A percentile compares a stretch with the other conserved stretches of the same genome.
Conservation (phyloP, 2,329 filamentous ascomycete genomes). For the Lithohypha guttulata region DNA sequence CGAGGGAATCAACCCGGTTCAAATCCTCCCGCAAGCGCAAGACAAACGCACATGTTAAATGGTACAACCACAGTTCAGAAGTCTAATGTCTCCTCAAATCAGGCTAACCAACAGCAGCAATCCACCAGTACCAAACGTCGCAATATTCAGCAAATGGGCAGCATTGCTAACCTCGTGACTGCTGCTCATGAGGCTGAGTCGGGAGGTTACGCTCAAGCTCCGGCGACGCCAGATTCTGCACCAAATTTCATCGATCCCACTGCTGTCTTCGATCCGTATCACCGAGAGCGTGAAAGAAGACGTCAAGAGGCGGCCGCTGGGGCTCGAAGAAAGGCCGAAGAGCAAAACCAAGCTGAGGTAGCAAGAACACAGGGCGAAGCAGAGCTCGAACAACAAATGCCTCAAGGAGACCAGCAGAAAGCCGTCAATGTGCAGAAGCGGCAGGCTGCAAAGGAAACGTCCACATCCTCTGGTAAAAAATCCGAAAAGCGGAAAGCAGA, state of each 20-base stretch:
- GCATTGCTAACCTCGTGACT: slow-evolving; percentile 18
- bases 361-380: slow-evolving; percentile 9
- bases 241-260: slow-evolving; percentile 42
- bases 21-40: neutral
- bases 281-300: slow-evolving; percentile 36
- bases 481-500: slow-evolving; percentile 6
- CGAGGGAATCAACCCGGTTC: neutral
- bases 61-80: neutral
- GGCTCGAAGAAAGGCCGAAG: slow-evolving; percentile 28
- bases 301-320: slow-evolving; percentile 24
- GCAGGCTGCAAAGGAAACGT: slow-evolving; percentile 7
- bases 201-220: slow-evolving; percentile 6
- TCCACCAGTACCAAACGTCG: neutral
- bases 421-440: slow-evolving; percentile 12
- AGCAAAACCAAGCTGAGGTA: slow-evolving; percentile 10
- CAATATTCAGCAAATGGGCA: slow-evolving; percentile 6
- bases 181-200: slow-evolving; percentile 9
- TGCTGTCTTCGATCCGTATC: slow-evolving; percentile 44
- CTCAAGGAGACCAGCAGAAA: slow-evolving; percentile 3
- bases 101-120: neutral
- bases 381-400: neutral
- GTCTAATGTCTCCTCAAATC: neutral
- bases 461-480: slow-evolving; percentile 10
- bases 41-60: neutral
- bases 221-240: slow-evolving; percentile 20